Evolutionary conservation across 768 basidiomycete species (phyloP).

Genomic region (Pleurotus cornucopiae): DNA sequence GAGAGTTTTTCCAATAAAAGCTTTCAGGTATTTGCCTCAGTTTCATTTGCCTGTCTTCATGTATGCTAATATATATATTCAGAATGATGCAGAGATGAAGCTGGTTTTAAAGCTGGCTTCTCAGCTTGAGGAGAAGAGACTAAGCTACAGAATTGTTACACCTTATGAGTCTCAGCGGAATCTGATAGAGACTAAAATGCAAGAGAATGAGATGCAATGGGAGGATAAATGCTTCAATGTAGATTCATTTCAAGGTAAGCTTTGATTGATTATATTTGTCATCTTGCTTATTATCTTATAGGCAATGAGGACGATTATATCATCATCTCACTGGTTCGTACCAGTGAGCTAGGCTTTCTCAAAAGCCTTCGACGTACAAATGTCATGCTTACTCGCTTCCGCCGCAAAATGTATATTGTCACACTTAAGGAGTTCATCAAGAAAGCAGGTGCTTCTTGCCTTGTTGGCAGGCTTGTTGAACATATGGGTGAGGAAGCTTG

Average conservation of each 20-base stretch:
- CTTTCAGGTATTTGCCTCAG: constrained; percentile 9
- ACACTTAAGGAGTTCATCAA: constrained; percentile 57
- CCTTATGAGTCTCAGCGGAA: constrained; percentile 77
- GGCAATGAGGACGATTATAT: constrained; percentile 84
- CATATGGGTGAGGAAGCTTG: constrained; percentile 34
- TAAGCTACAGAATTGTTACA: constrained; percentile 64
- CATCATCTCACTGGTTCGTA: constrained; percentile 67
- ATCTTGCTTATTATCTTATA: constrained; percentile 22
- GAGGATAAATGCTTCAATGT: constrained; percentile 78
- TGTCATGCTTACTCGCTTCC: constrained; percentile 86
- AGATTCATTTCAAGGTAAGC: constrained; percentile 77
- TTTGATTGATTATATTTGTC: constrained; percentile 9
- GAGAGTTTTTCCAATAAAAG: constrained; percentile 16
- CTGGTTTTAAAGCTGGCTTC: constrained; percentile 54
- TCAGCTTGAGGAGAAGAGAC: constrained; percentile 46
- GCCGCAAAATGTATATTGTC: constrained; percentile 73
- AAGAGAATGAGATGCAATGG: constrained; percentile 49
- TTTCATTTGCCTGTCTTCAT: constrained; percentile 23
- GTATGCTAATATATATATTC: neutral
- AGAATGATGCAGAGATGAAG: constrained; percentile 62
- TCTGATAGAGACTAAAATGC: constrained; percentile 53
- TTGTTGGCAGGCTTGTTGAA: constrained; percentile 40
- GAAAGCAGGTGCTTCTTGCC: constrained; percentile 42
- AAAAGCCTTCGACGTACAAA: constrained; percentile 64
- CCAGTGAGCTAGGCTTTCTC: constrained; percentile 61